Evolutionary conservation across 2,329 filamentous ascomycete genomes (phyloP), one percentile per base, ranked within the genome.

Genomic region (Sporothrix brunneoviolacea): DNA sequence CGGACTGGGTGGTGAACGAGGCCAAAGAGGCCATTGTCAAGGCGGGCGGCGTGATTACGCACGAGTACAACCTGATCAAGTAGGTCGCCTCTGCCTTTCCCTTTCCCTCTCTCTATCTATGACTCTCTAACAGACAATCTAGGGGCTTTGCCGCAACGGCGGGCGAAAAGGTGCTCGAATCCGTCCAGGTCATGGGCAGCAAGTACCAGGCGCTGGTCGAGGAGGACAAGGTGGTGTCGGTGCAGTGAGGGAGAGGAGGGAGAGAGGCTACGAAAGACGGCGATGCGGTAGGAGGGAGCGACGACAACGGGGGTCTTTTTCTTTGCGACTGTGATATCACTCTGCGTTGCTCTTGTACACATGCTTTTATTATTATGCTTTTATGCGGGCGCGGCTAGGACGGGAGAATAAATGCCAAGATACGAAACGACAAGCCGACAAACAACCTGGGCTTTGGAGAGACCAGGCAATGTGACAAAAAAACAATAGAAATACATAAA

Each of bases 81-180:
- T 89, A 76, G 64, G 82, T 58, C 27, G 18, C 39, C 19, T 30
- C 15, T 28, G 4, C 19, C 10, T 19, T 15, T 36, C 13, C 15
- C 37, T 18, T 28, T n/a, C n/a, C 22, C 15, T n/a, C n/a, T 46
- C 8, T 28, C 28, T 13, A 6, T n/a, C n/a, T 16, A 7, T 21
- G 13, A 21, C n/a, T n/a, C n/a, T 19, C 19, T 21, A n/a, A 48
- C 61, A 70, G 57, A 69, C 62, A 33, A 15, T 13, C 24, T 54
- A 93, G 87, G 70, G 88, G 84, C 41, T 93, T 94, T 64, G 80
- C 88, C 28, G 86, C 84, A 46, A 81, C 84, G 56, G 83, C 84
- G 30, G 82, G 88, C 2, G 79, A 80, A 52, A 80, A 82, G 59
- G 77, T 82, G 18, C 73, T 95, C 50, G 75, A 88, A 53, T 75